These are phyloP conservation scores for Oryza nivara DNA, from an alignment of 176 grass and related monocot species.

Conservation along the genomic window DNA sequence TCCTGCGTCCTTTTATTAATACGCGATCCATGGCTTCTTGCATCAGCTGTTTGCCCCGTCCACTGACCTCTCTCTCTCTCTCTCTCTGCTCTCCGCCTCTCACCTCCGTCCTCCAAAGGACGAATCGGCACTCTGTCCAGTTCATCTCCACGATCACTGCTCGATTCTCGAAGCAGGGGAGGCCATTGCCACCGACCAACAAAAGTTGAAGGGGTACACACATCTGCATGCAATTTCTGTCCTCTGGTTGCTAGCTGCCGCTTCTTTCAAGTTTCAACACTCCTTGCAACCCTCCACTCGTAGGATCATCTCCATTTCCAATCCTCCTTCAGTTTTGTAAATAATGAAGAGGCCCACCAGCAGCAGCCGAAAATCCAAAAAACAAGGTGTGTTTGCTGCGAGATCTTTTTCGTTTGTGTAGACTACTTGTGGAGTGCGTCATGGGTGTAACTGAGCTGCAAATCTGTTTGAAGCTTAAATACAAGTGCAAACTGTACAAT, in stretches of 20 bases:
- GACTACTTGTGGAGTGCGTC: background rate
- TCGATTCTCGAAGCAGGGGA: slow-evolving; percentile 37
- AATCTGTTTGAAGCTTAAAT: slow-evolving; percentile 3
- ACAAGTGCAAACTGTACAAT: background rate
- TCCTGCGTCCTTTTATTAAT: slow-evolving; percentile 54
- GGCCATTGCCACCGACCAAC: slow-evolving; percentile 37
- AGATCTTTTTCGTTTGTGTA: slow-evolving; percentile 10
- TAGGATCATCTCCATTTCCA: slow-evolving; percentile 33
- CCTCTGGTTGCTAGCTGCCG: too few relatives aligned
- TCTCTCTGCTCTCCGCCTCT: background rate
- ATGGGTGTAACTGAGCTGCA: slow-evolving; percentile 3
- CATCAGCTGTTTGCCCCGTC: slow-evolving; percentile 43
- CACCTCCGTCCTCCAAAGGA: background rate
- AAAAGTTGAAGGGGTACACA: background rate
- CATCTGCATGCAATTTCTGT: background rate
- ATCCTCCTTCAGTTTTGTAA: background rate
- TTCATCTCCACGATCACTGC: slow-evolving; percentile 10
- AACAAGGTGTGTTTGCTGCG: slow-evolving; percentile 36
- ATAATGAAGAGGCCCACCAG: slow-evolving; percentile 44
- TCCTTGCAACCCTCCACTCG: background rate
- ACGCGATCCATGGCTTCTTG: slow-evolving; percentile 38
- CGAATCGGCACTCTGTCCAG: background rate
- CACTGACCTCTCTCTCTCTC: background rate
- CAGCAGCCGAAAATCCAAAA: slow-evolving; percentile 25
- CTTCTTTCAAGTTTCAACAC: slow-evolving; percentile 11